Evolutionary conservation across 2,329 filamentous ascomycete species (phyloP), one percentile per base, ranked within the genome.

Genomic region (Thielaviopsis musarum): DNA sequence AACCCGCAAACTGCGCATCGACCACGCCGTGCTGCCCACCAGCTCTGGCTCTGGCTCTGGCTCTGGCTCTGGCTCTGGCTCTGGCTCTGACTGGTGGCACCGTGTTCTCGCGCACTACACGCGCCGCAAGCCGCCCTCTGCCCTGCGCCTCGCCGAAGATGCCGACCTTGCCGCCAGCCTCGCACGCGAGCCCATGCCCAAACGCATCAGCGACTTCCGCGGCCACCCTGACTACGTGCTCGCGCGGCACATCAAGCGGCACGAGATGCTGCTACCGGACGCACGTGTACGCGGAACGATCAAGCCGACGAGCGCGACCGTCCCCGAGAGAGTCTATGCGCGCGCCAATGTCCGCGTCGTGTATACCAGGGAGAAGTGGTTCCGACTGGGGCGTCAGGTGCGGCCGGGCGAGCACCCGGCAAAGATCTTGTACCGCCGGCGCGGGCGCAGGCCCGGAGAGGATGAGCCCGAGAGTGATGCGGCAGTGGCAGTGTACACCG

Each of bases 311-410:
- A 73, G 77, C 69, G 75, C 80, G 68, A 71, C 79, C 63, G 66
- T 74, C 0, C 72, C 91, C 62, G 91, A 95, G 68, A 80, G 81
- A 57, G 84, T 98, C 0, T 98, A 88, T 68, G 82, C 91, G 24
- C 80, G 93, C 3, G 78, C 77, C 54, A 88, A 97, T 67, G 88
- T 98, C 0, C 83, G 88, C 57, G 67, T 82, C 5, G 89, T 89
- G 1, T 81, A 84, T 63, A 94, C 83, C 63, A 83, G 82, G 2
- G 89, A 95, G 64, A 89, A 87, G 63, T 98, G 93, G 94, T 96
- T 93, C 69, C 83, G 91, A 1, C 72, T 91, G 62, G 93, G 93
- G 0, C 79, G 89, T 26, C 84, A 90, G 63, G 81, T 98, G 7
- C 88, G 82, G 64, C 72, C 81, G 0, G 82, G 85, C 15, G 88